Conservation (phyloP, 129 eudicot genomes). For the Solidago caesia region DNA sequence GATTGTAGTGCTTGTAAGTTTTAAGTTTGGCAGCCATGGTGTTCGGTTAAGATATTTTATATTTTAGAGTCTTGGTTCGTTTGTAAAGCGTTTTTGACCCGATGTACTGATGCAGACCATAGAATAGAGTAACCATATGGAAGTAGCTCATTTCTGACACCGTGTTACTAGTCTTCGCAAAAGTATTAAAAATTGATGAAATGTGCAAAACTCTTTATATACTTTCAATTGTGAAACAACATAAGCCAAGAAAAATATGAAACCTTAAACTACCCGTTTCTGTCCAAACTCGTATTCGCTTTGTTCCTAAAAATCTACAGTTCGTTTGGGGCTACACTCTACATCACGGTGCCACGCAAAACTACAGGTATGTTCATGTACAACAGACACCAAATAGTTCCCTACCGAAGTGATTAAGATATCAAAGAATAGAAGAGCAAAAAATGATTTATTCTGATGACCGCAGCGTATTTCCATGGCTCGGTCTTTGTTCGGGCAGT, state of each 20-base stretch:
- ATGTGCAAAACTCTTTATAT: constrained; percentile 29
- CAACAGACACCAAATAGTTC: constrained; percentile 10
- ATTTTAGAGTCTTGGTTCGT: background rate
- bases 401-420: constrained; percentile 13
- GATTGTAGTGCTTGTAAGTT: constrained; percentile 12
- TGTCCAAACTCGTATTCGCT: constrained; percentile 27
- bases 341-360: background rate
- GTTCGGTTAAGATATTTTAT: background rate
- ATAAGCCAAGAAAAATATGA: constrained; percentile 25
- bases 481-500: constrained; percentile 24
- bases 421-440: constrained; percentile 6
- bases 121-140: background rate
- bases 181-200: background rate
- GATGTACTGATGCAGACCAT: no score
- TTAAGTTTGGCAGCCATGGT: constrained; percentile 4
- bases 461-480: constrained; percentile 23
- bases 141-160: background rate
- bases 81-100: no score
- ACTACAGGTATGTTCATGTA: constrained; percentile 19
- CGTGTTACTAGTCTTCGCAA: background rate
- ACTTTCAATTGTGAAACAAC: constrained; percentile 24
- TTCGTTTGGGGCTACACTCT: constrained; percentile 28
- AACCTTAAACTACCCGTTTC: constrained; percentile 27
- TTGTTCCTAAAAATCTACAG: constrained; percentile 30
- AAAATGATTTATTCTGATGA: constrained; percentile 17